These are phyloP conservation scores for Glutinoglossum americanum DNA, from an alignment of 495 filamentous ascomycete species.

Conservation along the genomic window DNA sequence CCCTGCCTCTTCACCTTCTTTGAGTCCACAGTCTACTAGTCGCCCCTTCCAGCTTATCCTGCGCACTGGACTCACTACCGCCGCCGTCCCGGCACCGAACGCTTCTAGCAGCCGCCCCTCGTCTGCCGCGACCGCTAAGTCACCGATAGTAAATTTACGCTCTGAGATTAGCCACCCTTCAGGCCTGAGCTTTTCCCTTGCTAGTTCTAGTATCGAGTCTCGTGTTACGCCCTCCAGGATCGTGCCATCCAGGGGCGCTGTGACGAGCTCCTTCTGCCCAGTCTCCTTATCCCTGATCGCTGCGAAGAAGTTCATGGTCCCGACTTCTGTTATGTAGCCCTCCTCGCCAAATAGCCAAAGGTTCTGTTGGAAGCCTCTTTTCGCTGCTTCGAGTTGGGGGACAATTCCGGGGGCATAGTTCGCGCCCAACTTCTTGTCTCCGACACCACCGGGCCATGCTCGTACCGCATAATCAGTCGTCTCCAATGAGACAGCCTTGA, in stretches of 20 bases:
- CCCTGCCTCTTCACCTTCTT: constrained; percentile 60
- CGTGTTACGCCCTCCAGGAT: constrained; percentile 88
- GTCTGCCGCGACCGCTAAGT: constrained; percentile 52
- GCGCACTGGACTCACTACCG: constrained; percentile 60
- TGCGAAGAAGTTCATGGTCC: constrained; percentile 94
- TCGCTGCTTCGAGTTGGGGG: constrained; percentile 76
- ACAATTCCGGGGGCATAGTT: constrained; percentile 96
- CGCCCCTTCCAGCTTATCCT: constrained; percentile 67
- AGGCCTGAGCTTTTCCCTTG: constrained; percentile 54
- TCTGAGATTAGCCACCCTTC: constrained; percentile 78
- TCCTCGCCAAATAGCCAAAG: constrained; percentile 91
- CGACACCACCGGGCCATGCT: constrained; percentile 92
- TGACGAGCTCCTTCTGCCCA: constrained; percentile 74
- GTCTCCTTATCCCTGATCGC: constrained; percentile 60
- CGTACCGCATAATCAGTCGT: constrained; percentile 88
- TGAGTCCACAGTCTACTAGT: constrained; percentile 56
- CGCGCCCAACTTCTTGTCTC: constrained; percentile 91
- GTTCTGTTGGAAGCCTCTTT: constrained; percentile 88
- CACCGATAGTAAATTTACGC: constrained; percentile 72
- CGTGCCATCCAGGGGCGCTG: constrained; percentile 87
- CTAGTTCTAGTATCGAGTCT: constrained; percentile 67
- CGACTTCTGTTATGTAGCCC: constrained; percentile 86
- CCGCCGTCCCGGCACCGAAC: constrained; percentile 85
- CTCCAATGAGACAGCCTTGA: constrained; percentile 87
- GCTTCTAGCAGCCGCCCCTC: constrained; percentile 81